A percentile compares a stretch with the other conserved stretches of the same genome.
phyloP scores from a whole-genome alignment of 148 eudicot genomes.

The Rhododendron molle region DNA sequence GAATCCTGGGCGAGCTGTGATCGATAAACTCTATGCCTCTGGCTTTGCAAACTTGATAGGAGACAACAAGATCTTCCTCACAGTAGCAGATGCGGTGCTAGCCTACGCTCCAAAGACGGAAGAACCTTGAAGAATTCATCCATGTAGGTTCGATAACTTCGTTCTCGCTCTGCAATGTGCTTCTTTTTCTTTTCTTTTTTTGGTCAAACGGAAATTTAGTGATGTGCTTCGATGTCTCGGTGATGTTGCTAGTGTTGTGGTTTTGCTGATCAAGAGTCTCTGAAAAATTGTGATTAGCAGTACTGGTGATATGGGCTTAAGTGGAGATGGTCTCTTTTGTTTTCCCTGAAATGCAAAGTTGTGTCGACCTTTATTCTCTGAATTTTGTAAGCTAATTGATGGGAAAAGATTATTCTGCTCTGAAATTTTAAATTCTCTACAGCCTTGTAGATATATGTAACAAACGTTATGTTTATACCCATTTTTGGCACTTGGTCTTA shows the following conservation, averaged over 20 bases:
- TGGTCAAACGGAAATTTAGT: no score
- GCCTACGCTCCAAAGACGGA: slow-evolving; percentile 27
- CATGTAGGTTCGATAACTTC: not conserved
- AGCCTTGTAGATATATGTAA: not conserved
- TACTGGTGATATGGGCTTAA: not conserved
- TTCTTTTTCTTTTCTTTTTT: no score
- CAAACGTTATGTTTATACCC: no score
- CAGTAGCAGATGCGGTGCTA: slow-evolving; percentile 54
- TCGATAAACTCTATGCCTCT: slow-evolving; percentile 52
- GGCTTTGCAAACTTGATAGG: slow-evolving; percentile 34
- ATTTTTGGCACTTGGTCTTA: no score
- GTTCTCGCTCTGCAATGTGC: not conserved
- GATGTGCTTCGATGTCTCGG: not conserved
- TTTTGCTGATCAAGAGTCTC: not conserved
- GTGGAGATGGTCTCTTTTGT: not conserved
- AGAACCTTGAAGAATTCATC: slow-evolving; percentile 23
- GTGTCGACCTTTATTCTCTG: not conserved
- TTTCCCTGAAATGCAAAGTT: not conserved
- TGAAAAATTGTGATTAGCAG: not conserved
- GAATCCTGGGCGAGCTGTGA: slow-evolving; percentile 52
- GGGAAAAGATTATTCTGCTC: not conserved
- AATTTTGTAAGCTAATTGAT: not conserved
- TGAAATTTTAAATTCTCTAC: not conserved
- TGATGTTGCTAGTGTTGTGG: not conserved
- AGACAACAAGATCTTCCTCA: slow-evolving; percentile 54